Evolutionary conservation across 2,329 filamentous ascomycete species (phyloP).

Genomic region (Colletotrichum tofieldiae): DNA sequence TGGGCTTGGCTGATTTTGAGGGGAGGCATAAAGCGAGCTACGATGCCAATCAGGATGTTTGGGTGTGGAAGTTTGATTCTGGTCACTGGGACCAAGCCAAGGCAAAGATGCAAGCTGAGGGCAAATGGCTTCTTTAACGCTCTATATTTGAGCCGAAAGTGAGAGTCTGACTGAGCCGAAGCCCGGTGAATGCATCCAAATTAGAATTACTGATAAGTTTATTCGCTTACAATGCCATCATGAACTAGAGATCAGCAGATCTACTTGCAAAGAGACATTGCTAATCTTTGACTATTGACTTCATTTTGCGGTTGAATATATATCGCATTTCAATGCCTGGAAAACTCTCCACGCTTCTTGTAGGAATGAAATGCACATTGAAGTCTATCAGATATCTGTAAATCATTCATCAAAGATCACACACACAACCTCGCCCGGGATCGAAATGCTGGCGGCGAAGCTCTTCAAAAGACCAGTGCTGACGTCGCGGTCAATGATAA

Average conservation of each 20-base stretch:
- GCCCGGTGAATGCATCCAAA: no score
- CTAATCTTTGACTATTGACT: neutral
- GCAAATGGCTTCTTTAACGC: slow-evolving; percentile 1
- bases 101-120: neutral
- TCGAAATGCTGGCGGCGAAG: slow-evolving; percentile 58
- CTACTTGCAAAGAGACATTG: no score
- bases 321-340: neutral
- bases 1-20: neutral
- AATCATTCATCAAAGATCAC: slow-evolving; percentile 63
- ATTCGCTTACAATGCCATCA: no score
- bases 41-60: neutral
- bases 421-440: slow-evolving; percentile 62
- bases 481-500: slow-evolving; percentile 73
- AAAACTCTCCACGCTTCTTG: no score
- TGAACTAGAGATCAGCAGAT: no score
- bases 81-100: slow-evolving; percentile 1
- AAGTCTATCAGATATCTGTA: neutral
- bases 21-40: neutral
- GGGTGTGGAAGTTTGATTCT: slow-evolving; percentile 2
- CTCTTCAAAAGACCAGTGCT: slow-evolving; percentile 69
- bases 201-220: no score
- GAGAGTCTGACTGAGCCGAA: no score
- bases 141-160: neutral
- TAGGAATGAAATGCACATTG: no score
- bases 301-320: neutral